Percentiles rank a stretch among this genome's conserved stretches.
These are phyloP conservation scores for Leccinum disarticulatum DNA, from an alignment of 768 basidiomycete genomes.

Conservation along the genomic window DNA sequence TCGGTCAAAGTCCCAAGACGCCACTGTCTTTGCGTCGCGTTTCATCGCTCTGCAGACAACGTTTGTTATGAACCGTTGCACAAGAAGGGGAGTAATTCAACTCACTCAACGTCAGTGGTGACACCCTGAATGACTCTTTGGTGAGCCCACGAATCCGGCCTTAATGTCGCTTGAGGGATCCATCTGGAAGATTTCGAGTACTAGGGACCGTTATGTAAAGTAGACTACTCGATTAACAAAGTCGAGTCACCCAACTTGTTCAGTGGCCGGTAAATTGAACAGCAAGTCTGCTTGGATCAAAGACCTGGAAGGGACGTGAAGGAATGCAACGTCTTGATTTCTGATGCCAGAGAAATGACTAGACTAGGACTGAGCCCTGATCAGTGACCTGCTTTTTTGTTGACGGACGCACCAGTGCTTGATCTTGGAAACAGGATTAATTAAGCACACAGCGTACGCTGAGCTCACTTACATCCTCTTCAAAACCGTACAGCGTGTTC, in stretches of 20 bases:
- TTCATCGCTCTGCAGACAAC: slow-evolving; percentile 47
- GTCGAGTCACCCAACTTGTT: slow-evolving; percentile 52
- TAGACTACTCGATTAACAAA: background rate
- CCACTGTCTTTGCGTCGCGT: slow-evolving; percentile 61
- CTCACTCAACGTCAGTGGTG: slow-evolving; percentile 31
- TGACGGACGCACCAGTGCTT: slow-evolving; percentile 44
- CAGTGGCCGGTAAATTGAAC: slow-evolving; percentile 76
- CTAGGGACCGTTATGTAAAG: slow-evolving; percentile 18
- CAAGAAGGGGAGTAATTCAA: background rate
- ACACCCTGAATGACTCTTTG: slow-evolving; percentile 21
- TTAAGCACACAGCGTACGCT: background rate
- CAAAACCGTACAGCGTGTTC: slow-evolving; percentile 72
- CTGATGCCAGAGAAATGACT: slow-evolving; percentile 70
- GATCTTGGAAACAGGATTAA: slow-evolving; percentile 35
- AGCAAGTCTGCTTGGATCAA: slow-evolving; percentile 82
- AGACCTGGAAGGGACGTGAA: slow-evolving; percentile 68
- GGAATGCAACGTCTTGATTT: slow-evolving; percentile 84
- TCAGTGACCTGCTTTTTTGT: background rate
- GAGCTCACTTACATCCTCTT: slow-evolving; percentile 53
- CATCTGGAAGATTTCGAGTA: slow-evolving; percentile 39
- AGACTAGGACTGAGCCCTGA: background rate
- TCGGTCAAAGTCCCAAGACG: slow-evolving; percentile 72
- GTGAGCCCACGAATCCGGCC: slow-evolving; percentile 33
- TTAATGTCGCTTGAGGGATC: slow-evolving; percentile 29
- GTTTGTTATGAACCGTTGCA: background rate